Percentiles rank a stretch among this genome's conserved stretches.
Evolutionary conservation across 257 asterid species (phyloP).

Genomic region (Rhazya stricta): DNA sequence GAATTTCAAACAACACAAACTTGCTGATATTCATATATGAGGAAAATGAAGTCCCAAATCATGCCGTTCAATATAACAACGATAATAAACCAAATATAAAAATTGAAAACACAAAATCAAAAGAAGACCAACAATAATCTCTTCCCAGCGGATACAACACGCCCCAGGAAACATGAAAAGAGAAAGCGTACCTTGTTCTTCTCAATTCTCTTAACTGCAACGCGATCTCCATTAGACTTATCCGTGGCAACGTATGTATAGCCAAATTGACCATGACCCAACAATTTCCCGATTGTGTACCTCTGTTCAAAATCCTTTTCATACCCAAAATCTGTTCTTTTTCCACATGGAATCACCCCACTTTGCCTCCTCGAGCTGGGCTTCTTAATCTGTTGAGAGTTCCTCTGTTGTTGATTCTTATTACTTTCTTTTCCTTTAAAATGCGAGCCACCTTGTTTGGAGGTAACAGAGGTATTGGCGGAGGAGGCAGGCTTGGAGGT

Average conservation of each 20-base stretch:
- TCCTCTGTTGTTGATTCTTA: conserved; percentile 40
- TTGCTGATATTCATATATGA: not conserved
- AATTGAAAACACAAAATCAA: not conserved
- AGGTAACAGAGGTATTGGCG: not conserved
- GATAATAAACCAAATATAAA: not conserved
- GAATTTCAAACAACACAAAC: not conserved
- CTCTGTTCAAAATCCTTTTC: conserved; percentile 76
- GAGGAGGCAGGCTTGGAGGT: not conserved
- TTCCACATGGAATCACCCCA: conserved; percentile 84
- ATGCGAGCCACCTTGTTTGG: conserved; percentile 6
- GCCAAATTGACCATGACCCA: conserved; percentile 99
- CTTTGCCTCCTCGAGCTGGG: conserved; percentile 41
- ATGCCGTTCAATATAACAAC: not conserved
- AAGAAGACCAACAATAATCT: conserved; percentile 8
- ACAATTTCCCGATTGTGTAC: conserved; percentile 75
- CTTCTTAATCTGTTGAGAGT: conserved; percentile 36
- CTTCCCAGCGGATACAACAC: not conserved
- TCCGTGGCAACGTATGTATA: conserved; percentile 90
- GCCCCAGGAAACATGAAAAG: not conserved
- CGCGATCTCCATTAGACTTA: conserved; percentile 86
- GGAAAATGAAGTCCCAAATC: not conserved
- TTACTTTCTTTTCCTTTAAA: conserved; percentile 12
- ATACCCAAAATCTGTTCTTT: conserved; percentile 93
- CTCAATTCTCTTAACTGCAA: conserved; percentile 93
- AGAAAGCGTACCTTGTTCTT: conserved; percentile 67